These are phyloP conservation scores for Pichia pseudocactophila DNA, from an alignment of 805 yeast species.

Conservation along the genomic window DNA sequence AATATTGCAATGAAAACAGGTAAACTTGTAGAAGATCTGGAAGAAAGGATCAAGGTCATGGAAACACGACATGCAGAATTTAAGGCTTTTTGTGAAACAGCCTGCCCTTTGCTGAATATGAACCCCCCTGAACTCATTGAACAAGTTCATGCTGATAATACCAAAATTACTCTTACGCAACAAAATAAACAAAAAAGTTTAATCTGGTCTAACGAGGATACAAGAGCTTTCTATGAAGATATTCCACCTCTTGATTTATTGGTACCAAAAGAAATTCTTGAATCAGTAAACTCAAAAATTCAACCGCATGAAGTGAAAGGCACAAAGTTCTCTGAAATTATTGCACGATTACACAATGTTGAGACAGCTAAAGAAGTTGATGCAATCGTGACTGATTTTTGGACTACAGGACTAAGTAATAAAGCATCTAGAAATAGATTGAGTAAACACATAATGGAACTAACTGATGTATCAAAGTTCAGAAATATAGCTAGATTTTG, in stretches of 20 bases:
- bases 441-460: constrained; percentile 43
- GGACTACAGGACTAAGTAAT: constrained; percentile 47
- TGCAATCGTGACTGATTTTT: constrained; percentile 36
- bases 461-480: constrained; percentile 36
- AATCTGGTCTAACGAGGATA: constrained; percentile 61
- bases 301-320: constrained; percentile 10
- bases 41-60: constrained; percentile 21
- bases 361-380: constrained; percentile 43
- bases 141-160: constrained; percentile 18
- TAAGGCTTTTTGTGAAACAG: constrained; percentile 31
- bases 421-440: constrained; percentile 64
- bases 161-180: constrained; percentile 18
- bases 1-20: constrained; percentile 63
- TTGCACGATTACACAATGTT: constrained; percentile 26
- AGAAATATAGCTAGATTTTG: constrained; percentile 58
- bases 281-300: constrained; percentile 4
- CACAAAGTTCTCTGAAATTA: constrained; percentile 11
- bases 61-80: constrained; percentile 34
- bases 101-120: constrained; percentile 35
- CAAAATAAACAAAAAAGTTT: constrained; percentile 8
- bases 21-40: constrained; percentile 33
- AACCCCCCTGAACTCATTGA: constrained; percentile 30
- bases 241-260: constrained; percentile 36
- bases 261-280: constrained; percentile 23
- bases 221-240: constrained; percentile 53